Evolutionary conservation across 2,329 filamentous ascomycete genomes (phyloP).

Genomic region (Fusarium subtropicale): DNA sequence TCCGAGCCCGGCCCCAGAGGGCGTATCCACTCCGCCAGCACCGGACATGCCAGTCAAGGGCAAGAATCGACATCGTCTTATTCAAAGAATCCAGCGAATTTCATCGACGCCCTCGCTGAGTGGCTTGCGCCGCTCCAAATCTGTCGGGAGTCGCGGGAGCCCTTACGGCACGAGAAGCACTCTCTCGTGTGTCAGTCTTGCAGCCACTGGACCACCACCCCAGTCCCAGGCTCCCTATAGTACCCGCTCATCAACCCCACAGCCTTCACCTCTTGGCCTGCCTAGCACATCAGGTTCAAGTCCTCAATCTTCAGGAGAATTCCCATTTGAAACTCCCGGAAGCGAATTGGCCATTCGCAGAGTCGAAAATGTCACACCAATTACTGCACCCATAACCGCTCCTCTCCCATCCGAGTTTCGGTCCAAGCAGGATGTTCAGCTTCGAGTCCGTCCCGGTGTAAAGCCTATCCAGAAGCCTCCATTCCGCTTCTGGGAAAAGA

Average conservation of each 20-base stretch:
- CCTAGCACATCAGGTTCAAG: slow-evolving; percentile 53
- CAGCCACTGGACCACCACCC: slow-evolving; percentile 53
- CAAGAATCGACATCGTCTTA: slow-evolving; percentile 75
- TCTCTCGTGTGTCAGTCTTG: slow-evolving; percentile 67
- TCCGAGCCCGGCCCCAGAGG: slow-evolving; percentile 45
- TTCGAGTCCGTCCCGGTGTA: slow-evolving; percentile 30
- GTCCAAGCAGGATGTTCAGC: slow-evolving; percentile 50
- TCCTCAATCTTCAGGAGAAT: slow-evolving; percentile 56
- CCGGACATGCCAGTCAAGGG: slow-evolving; percentile 60
- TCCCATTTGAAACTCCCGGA: slow-evolving; percentile 57
- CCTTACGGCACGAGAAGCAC: slow-evolving; percentile 69
- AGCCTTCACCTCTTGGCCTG: slow-evolving; percentile 56
- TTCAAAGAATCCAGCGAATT: slow-evolving; percentile 82
- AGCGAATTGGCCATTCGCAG: slow-evolving; percentile 65
- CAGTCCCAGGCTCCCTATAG: slow-evolving; percentile 46
- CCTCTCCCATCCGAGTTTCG: slow-evolving; percentile 73
- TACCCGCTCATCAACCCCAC: slow-evolving; percentile 50
- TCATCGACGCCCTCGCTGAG: slow-evolving; percentile 81
- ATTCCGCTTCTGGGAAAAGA: slow-evolving; percentile 79
- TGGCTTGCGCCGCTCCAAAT: slow-evolving; percentile 71
- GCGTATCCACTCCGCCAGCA: slow-evolving; percentile 44
- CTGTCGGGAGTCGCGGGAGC: slow-evolving; percentile 76
- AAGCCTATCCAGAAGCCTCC: slow-evolving; percentile 50
- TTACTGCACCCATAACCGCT: slow-evolving; percentile 60
- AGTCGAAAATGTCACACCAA: slow-evolving; percentile 62